Conservation (phyloP, 2,329 filamentous ascomycete genomes). For the Stachybotrys echinatus region DNA sequence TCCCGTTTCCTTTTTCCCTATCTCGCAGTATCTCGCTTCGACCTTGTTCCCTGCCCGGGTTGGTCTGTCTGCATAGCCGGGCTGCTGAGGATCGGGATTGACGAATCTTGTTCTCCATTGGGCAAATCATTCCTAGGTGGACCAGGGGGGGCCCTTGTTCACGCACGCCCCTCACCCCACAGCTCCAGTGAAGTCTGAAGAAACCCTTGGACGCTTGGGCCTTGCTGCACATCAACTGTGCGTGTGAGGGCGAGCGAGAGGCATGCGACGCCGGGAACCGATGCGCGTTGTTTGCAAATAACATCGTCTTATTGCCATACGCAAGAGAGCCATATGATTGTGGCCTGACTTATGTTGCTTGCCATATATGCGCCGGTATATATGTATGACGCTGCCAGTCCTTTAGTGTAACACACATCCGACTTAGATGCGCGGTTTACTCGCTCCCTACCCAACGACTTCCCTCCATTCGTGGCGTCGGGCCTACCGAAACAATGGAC, state of each 20-base stretch:
- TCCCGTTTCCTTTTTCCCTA: neutral
- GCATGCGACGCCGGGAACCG: no score
- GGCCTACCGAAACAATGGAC: no score
- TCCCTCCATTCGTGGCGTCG: no score
- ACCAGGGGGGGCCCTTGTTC: neutral
- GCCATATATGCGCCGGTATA: no score
- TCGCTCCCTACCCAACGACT: no score
- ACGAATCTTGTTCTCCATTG: neutral
- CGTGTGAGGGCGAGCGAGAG: neutral
- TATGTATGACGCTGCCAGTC: no score
- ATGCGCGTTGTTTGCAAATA: no score
- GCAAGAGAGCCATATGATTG: no score
- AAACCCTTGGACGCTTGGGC: neutral
- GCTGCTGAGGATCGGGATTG: neutral
- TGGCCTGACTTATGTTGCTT: no score
- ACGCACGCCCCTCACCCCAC: neutral
- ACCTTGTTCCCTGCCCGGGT: neutral
- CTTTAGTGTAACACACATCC: no score
- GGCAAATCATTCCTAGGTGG: neutral
- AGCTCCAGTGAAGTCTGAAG: neutral
- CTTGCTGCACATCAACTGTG: neutral
- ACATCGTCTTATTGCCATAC: neutral
- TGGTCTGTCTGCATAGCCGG: neutral
- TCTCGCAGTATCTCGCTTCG: neutral
- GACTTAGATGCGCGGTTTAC: no score